These are phyloP conservation scores for Colletotrichum cordylinicola DNA, from an alignment of 2,329 filamentous ascomycete species.

Conservation along the genomic window DNA sequence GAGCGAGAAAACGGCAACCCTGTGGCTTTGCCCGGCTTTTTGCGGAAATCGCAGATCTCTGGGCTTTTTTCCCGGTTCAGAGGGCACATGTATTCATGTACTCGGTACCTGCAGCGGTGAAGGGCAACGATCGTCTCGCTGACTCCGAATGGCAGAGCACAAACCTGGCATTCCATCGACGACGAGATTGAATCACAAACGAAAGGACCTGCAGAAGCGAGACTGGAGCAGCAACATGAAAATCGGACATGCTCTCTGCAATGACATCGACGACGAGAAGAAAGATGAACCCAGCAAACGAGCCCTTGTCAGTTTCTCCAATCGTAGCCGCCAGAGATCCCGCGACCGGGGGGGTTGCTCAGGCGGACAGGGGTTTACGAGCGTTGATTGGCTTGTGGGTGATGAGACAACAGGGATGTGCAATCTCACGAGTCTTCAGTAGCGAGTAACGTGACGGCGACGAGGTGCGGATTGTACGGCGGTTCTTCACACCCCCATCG, in stretches of 20 bases:
- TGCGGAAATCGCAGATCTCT: conserved; percentile 16
- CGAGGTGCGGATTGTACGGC: conserved; percentile 29
- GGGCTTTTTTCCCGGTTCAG: not conserved
- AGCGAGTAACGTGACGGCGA: conserved; percentile 38
- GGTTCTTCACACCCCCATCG: conserved; percentile 5
- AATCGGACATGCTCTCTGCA: not conserved
- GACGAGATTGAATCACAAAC: not conserved
- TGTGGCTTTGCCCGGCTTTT: conserved; percentile 11
- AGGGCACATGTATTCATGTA: not conserved
- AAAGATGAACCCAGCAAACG: not conserved
- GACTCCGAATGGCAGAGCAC: conserved; percentile 6
- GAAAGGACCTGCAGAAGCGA: not conserved
- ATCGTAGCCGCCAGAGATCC: conserved; percentile 37
- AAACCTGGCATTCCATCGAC: not conserved
- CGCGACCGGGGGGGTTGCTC: conserved; percentile 29
- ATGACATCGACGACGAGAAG: not conserved
- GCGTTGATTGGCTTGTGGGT: conserved; percentile 35
- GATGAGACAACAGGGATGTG: conserved; percentile 31
- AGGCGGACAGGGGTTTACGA: conserved; percentile 34
- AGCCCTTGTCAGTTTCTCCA: conserved; percentile 28
- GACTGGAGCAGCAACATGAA: not conserved
- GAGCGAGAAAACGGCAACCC: not conserved
- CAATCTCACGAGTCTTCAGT: not conserved
- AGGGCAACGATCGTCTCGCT: conserved; percentile 16
- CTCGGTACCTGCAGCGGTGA: conserved; percentile 18